Percentiles rank a stretch among this genome's conserved stretches.
Conservation (phyloP, 1,139 yeast species). For the Spencermartinsiella ligniputridi region DNA sequence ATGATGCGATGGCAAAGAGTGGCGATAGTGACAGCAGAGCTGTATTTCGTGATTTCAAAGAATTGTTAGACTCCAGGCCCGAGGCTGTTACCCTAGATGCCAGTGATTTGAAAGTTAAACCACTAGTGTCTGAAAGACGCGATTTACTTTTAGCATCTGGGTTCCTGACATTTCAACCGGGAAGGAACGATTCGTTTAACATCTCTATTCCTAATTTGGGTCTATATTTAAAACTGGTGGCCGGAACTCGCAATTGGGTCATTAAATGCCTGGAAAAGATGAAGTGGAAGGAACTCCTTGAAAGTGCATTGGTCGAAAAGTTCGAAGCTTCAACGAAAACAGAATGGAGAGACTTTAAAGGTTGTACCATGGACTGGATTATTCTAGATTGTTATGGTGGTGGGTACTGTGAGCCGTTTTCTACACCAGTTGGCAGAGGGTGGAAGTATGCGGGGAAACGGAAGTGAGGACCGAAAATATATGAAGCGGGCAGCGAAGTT, state of each 20-base stretch:
- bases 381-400: conserved; percentile 63
- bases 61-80: conserved; percentile 27
- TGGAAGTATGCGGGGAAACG: conserved; percentile 54
- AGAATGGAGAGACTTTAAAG: conserved; percentile 55
- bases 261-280: conserved; percentile 41
- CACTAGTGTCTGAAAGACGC: conserved; percentile 8
- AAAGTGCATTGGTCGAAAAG: conserved; percentile 43
- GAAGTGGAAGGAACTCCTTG: conserved; percentile 52
- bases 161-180: conserved; percentile 50
- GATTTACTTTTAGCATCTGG: conserved; percentile 46
- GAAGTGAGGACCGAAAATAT: too few relatives aligned
- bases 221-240: conserved; percentile 47
- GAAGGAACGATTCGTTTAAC: conserved; percentile 44
- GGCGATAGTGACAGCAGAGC: conserved; percentile 6
- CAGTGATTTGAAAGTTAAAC: conserved; percentile 24
- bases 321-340: conserved; percentile 45
- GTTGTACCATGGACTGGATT: conserved; percentile 58
- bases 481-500: too few relatives aligned
- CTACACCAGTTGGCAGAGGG: conserved; percentile 67
- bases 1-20: conserved; percentile 13
- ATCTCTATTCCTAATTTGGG: conserved; percentile 64
- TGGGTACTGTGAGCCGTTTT: conserved; percentile 64
- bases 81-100: conserved; percentile 36
- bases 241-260: conserved; percentile 48
- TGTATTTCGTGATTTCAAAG: conserved; percentile 22